Evolutionary conservation across 176 grass and related monocot genomes (phyloP), one percentile per base, ranked within the genome.

Genomic region (Rhynchospora tenuis): DNA sequence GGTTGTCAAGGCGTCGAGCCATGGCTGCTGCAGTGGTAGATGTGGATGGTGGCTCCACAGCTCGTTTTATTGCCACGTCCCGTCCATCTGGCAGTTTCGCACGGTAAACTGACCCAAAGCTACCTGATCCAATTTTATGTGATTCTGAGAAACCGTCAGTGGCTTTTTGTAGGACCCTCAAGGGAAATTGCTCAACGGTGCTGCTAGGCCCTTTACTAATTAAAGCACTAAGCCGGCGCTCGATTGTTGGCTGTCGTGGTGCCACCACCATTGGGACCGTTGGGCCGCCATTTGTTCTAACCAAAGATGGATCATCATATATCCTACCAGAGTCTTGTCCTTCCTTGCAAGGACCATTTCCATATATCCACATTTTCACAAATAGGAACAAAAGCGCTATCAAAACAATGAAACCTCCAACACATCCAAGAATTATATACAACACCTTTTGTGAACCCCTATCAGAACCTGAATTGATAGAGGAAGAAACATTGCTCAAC

Each of bases 11-110:
- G 1, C 88, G 88, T 10, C 85, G 69, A 54, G 82, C 78, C 11
- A 81, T 12, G 2, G 50, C 58, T 12, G 75, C 74, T 0, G 76
- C 64, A 5, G 83, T 56, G 3, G 79, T 3, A 16, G 88, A 76
- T 24, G 83, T 67, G 52, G 83, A 83, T 2, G 84, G 5, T 5
- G 69, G 55, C 3, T 75, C 46, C 6, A 84, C 89, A 0, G 91
- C 93, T 24, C 96, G 88, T 87, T 99, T 99, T 88, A 99, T 95
- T 47, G 93, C 93, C 9, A 99, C 91, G 62, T 89, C 88, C 68
- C 96, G 89, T 16, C 89, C 93, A 83, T 95, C 96, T 22, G 84
- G 59, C 70, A 95, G 88, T 29, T 27, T 66, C 4, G 96, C 93
- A 51, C 88, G 93, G 86, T 99, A 95, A 31, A 99, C 96, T 6